phyloP scores from a whole-genome alignment of 768 basidiomycete genomes.

The Ephemerocybe angulata region DNA sequence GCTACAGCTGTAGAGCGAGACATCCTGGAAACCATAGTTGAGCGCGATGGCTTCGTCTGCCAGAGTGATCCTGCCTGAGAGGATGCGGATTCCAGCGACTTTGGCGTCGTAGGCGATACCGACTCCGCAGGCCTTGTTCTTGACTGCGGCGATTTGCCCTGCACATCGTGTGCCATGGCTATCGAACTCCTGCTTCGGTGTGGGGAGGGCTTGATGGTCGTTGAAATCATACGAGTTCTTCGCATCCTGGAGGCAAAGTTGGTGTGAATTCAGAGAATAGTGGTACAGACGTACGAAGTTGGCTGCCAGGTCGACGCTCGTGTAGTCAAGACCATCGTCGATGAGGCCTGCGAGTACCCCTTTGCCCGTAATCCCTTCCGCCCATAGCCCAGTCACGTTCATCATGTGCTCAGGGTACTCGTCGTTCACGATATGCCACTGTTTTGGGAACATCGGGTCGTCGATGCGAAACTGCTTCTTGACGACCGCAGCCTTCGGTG shows the following conservation, averaged over 20 bases:
- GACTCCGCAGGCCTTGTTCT: conserved; percentile 89
- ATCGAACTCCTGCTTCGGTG: conserved; percentile 80
- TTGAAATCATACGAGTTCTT: conserved; percentile 94
- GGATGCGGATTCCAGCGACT: conserved; percentile 89
- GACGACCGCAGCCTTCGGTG: conserved; percentile 37
- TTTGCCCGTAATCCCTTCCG: conserved; percentile 79
- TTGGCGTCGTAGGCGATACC: conserved; percentile 90
- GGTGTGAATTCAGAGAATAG: background rate
- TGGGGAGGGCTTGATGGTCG: conserved; percentile 81
- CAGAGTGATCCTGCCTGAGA: conserved; percentile 89
- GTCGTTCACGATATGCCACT: conserved; percentile 93
- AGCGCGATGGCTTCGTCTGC: conserved; percentile 92
- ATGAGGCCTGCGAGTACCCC: conserved; percentile 84
- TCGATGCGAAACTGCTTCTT: conserved; percentile 58
- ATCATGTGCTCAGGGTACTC: conserved; percentile 70
- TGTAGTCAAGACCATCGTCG: conserved; percentile 92
- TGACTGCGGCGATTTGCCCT: conserved; percentile 89
- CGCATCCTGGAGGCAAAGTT: conserved; percentile 66
- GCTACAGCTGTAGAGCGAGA: conserved; percentile 88
- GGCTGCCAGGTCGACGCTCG: conserved; percentile 75
- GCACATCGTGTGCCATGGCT: conserved; percentile 97
- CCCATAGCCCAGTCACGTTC: conserved; percentile 90
- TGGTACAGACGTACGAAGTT: conserved; percentile 73
- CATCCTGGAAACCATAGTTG: conserved; percentile 88
- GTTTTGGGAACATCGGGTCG: conserved; percentile 78